phyloP scores from a whole-genome alignment of 2,329 filamentous ascomycete species.

The Macrophomina phaseolina region DNA sequence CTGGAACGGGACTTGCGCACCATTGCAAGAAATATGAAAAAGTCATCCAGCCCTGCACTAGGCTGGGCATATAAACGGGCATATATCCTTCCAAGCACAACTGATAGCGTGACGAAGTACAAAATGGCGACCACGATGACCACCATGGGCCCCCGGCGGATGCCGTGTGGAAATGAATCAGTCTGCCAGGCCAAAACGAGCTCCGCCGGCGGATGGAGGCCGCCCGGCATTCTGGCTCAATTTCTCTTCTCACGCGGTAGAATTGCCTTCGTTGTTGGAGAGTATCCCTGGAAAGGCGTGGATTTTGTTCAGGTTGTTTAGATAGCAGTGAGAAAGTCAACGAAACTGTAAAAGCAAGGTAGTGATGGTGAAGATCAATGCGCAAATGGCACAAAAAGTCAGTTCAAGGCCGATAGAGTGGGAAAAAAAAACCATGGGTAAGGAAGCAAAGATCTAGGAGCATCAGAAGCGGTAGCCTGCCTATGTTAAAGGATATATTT shows the following conservation, averaged over 20 bases:
- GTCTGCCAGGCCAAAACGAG: constrained; percentile 16
- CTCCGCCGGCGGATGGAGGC: constrained; percentile 15
- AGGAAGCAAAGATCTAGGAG: neutral
- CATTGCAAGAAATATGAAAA: constrained; percentile 16
- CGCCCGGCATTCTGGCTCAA: constrained; percentile 15
- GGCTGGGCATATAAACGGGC: constrained; percentile 3
- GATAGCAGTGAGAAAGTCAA: too few species aligned
- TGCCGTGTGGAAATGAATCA: constrained; percentile 3
- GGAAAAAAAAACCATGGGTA: neutral
- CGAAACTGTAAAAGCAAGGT: too few species aligned
- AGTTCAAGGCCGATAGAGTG: neutral
- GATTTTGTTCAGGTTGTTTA: too few species aligned
- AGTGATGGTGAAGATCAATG: too few species aligned
- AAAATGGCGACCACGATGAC: constrained; percentile 5
- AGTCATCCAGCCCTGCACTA: constrained; percentile 16
- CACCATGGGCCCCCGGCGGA: neutral
- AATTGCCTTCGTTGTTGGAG: too few species aligned
- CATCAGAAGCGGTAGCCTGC: neutral
- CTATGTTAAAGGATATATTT: neutral
- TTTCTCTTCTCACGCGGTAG: neutral
- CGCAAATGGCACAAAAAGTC: neutral
- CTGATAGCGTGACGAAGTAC: neutral
- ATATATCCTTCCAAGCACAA: constrained; percentile 1
- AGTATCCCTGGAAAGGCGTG: neutral
- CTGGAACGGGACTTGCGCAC: neutral